Evolutionary conservation across 176 grass and related monocot species (phyloP), one percentile per base, ranked within the genome.

Genomic region (Lolium perenne): DNA sequence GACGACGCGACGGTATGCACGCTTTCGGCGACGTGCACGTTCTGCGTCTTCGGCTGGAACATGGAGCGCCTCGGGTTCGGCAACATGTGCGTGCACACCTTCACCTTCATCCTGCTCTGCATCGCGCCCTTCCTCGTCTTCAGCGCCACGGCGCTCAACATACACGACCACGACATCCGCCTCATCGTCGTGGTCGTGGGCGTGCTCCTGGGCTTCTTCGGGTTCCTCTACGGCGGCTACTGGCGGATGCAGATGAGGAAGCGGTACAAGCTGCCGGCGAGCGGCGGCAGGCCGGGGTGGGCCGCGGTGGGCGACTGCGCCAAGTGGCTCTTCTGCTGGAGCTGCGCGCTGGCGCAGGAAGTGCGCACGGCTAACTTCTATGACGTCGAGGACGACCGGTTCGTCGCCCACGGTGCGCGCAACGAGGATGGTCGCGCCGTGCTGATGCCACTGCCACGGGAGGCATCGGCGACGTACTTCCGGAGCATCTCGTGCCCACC

Each of bases 1-100:
- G 94, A 99, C 77, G 97, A 99, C 82, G 64, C 50, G 2, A 93
- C 94, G 4, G 94, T 90, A 56, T 99, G 88, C 58, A 69, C 67
- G 64, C 85, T 94, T 53, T 96, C 97, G 10, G 77, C 89, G 83
- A 61, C 80, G 53, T 99, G 90, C 84, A 96, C 94, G 0, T 89
- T 94, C 85, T 99, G 97, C 57, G 92, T 99, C 7, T 96, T 96
- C 75, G 94, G 97, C 21, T 99, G 97, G 97, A 99, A 96, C 84
- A 90, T 96, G 90, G 97, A 99, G 88, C 85, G 97, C 54, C 94
- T 99, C 21, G 97, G 97, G n/a, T 88, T 99, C 81, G 97, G 97
- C 40, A 99, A 99, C 89, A 99, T 96, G 97, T 99, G 96, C 77
- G 94, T 99, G 67, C 97, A 99, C 80, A 84, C 95, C 77, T 88